phyloP scores from a whole-genome alignment of 2,329 filamentous ascomycete species.

The Neofusicoccum cordaticola region DNA sequence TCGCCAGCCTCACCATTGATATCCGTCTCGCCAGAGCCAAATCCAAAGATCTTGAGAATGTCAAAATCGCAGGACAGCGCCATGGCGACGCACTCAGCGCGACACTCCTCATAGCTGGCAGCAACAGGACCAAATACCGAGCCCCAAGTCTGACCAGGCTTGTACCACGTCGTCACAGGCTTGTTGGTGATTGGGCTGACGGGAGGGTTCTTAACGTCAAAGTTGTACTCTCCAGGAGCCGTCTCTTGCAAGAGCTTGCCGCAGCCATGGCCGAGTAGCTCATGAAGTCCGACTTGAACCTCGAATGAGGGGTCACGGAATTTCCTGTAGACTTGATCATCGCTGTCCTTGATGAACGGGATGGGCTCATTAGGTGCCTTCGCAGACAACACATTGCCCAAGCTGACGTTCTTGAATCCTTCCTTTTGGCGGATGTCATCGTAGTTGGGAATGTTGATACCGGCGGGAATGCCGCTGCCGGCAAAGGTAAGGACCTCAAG shows the following conservation, averaged over 20 bases:
- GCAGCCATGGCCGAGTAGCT: conserved; percentile 84
- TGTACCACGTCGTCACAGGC: conserved; percentile 84
- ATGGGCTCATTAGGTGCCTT: conserved; percentile 91
- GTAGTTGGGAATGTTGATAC: conserved; percentile 61
- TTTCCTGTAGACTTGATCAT: conserved; percentile 74
- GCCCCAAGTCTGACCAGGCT: conserved; percentile 91
- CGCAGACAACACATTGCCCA: conserved; percentile 88
- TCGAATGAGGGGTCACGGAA: conserved; percentile 88
- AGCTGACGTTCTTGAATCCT: conserved; percentile 89
- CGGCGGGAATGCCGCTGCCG: conserved; percentile 58
- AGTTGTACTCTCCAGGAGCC: conserved; percentile 77
- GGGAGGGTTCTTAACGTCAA: conserved; percentile 78
- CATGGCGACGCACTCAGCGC: conserved; percentile 93
- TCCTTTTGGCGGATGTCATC: conserved; percentile 63
- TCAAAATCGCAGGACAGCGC: conserved; percentile 82
- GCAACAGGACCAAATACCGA: conserved; percentile 86
- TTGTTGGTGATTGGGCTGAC: conserved; percentile 75
- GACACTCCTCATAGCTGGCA: conserved; percentile 89
- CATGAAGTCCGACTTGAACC: conserved; percentile 92
- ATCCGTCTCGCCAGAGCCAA: conserved; percentile 72
- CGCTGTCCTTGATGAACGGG: conserved; percentile 78
- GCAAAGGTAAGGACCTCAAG: conserved; percentile 86
- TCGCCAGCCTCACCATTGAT: conserved; percentile 77
- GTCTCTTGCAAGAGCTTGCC: conserved; percentile 94
- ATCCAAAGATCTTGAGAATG: conserved; percentile 87